A percentile compares a stretch with the other conserved stretches of the same genome.
Conservation (phyloP, 495 filamentous ascomycete species). For the Lentithecium fluviatile region DNA sequence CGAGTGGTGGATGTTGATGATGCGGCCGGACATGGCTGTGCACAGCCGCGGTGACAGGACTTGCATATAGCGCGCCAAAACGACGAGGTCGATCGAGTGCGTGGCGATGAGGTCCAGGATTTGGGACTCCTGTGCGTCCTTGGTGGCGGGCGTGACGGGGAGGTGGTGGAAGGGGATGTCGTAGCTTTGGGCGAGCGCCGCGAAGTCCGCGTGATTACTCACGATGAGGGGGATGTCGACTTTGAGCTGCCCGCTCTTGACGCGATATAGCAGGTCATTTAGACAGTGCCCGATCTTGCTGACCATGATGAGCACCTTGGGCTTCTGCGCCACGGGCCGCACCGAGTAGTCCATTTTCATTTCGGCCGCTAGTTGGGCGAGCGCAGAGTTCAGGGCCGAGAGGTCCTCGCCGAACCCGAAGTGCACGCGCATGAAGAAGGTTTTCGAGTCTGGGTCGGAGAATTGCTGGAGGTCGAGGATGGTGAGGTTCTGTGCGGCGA, state of each 20-base stretch:
- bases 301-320: conserved; percentile 74
- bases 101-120: conserved; percentile 63
- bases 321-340: conserved; percentile 59
- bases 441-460: conserved; percentile 61
- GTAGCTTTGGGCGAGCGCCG: conserved; percentile 63
- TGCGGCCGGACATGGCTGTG: conserved; percentile 66
- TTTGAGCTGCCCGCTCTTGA: conserved; percentile 59
- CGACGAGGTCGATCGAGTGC: conserved; percentile 67
- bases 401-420: conserved; percentile 55
- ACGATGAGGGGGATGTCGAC: conserved; percentile 69
- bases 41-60: conserved; percentile 71
- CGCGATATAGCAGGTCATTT: conserved; percentile 75
- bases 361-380: conserved; percentile 55
- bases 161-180: conserved; percentile 72
- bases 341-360: conserved; percentile 64
- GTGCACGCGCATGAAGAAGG: conserved; percentile 78
- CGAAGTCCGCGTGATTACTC: conserved; percentile 73
- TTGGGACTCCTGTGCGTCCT: conserved; percentile 62
- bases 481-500: conserved; percentile 64
- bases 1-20: conserved; percentile 81
- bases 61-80: conserved; percentile 81
- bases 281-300: conserved; percentile 79
- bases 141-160: conserved; percentile 67
- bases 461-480: conserved; percentile 75
- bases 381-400: too few relatives aligned